These are phyloP conservation scores for Hippophae gyantsensis DNA, from an alignment of 306 rosid species.

Conservation along the genomic window DNA sequence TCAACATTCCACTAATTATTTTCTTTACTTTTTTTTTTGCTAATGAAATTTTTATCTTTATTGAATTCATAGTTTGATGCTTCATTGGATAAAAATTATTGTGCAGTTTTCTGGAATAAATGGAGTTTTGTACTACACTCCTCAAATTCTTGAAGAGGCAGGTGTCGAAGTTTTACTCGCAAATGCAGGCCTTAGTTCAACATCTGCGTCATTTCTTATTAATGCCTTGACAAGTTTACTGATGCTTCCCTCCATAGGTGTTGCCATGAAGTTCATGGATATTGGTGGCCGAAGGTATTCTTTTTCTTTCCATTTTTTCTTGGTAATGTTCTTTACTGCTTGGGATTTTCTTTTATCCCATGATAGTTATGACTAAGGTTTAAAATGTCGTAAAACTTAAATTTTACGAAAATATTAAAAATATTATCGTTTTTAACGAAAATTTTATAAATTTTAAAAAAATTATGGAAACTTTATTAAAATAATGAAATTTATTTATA, in stretches of 20 bases:
- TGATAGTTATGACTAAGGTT: background rate
- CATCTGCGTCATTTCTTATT: slow-evolving; percentile 61
- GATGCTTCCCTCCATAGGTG: slow-evolving; percentile 70
- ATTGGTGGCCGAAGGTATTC: slow-evolving; percentile 58
- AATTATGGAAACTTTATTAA: too few species aligned
- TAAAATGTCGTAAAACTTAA: too few species aligned
- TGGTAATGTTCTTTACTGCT: background rate
- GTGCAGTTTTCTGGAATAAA: slow-evolving; percentile 74
- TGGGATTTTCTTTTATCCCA: background rate
- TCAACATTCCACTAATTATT: too few species aligned
- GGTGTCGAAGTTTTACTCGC: slow-evolving; percentile 70
- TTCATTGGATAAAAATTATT: slow-evolving; percentile 6
- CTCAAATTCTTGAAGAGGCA: slow-evolving; percentile 77
- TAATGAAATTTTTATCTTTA: background rate
- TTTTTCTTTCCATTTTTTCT: background rate
- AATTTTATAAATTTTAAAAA: too few species aligned
- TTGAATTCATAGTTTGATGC: slow-evolving; percentile 2
- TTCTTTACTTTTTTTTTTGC: too few species aligned
- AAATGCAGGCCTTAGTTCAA: slow-evolving; percentile 44
- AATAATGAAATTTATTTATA: too few species aligned
- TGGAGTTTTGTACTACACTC: slow-evolving; percentile 84
- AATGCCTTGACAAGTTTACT: slow-evolving; percentile 68
- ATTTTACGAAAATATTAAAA: too few species aligned
- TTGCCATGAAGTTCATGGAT: slow-evolving; percentile 77
- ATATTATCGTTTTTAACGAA: too few species aligned